Conservation (phyloP, 345 rosid genomes). For the Pugionium cornutum region DNA sequence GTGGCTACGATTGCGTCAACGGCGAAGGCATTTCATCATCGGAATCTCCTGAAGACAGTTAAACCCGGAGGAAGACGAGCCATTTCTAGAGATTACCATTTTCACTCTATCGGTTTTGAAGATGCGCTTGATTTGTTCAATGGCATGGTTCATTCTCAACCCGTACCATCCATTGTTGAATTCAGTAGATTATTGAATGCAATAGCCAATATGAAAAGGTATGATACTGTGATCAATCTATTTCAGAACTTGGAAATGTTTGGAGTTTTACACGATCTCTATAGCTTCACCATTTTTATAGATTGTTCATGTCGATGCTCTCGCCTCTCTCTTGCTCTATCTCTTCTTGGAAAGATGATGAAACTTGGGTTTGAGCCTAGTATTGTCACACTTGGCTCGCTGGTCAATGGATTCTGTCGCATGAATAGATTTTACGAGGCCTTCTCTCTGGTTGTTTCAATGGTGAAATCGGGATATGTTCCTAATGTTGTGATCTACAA, state of each 20-base stretch:
- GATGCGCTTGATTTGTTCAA: constrained; percentile 31
- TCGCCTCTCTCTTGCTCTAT: constrained; percentile 12
- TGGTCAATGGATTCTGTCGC: constrained; percentile 27
- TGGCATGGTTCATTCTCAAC: constrained; percentile 31
- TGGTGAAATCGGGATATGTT: constrained; percentile 12
- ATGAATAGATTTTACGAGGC: constrained; percentile 12
- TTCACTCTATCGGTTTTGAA: constrained; percentile 22
- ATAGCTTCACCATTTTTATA: constrained; percentile 25
- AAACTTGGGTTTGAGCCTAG: constrained; percentile 28
- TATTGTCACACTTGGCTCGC: constrained; percentile 30
- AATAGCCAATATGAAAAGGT: constrained; percentile 19
- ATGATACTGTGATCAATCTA: constrained; percentile 19
- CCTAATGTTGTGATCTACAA: constrained; percentile 32
- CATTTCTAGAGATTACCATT: constrained; percentile 5
- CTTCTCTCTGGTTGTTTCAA: constrained; percentile 12
- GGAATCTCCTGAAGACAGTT: not conserved
- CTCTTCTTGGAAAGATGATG: constrained; percentile 32
- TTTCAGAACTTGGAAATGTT: constrained; percentile 20
- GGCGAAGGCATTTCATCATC: constrained; percentile 4
- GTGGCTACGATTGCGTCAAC: constrained; percentile 11
- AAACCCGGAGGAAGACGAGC: not conserved
- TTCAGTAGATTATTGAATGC: constrained; percentile 12
- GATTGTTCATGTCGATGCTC: constrained; percentile 29
- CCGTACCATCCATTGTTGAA: constrained; percentile 20
- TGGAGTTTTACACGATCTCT: constrained; percentile 23